phyloP scores from a whole-genome alignment of 257 asterid genomes.

The Knoxia roxburghii region DNA sequence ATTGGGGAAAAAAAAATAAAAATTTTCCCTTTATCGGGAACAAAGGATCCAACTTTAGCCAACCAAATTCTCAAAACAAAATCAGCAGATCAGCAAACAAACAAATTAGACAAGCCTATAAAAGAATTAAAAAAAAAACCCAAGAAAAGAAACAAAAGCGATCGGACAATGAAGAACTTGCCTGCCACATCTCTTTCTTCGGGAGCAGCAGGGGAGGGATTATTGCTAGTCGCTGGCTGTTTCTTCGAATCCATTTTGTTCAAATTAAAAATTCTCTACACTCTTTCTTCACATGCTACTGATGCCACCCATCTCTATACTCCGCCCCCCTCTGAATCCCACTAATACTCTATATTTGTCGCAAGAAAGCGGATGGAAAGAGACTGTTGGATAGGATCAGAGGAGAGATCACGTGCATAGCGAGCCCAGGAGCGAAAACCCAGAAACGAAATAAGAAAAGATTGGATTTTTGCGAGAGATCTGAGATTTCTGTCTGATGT shows the following conservation, averaged over 20 bases:
- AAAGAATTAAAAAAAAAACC: not conserved
- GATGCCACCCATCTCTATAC: slow-evolving; percentile 9
- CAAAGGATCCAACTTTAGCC: not conserved
- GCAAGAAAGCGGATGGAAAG: not conserved
- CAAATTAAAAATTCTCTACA: not conserved
- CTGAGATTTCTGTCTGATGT: slow-evolving; percentile 11
- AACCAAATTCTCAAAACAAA: not conserved
- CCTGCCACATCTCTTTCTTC: slow-evolving; percentile 27
- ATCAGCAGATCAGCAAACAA: slow-evolving; percentile 7
- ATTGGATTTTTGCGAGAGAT: slow-evolving; percentile 21
- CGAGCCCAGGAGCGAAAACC: not conserved
- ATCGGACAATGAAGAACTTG: slow-evolving; percentile 18
- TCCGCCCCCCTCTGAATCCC: not conserved
- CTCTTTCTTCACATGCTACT: slow-evolving; percentile 1
- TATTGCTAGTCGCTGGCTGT: slow-evolving; percentile 10
- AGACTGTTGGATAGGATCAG: slow-evolving; percentile 15
- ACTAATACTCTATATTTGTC: not conserved
- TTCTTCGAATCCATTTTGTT: slow-evolving; percentile 24
- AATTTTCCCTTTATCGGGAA: not conserved
- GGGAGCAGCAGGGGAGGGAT: slow-evolving; percentile 7
- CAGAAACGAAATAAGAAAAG: slow-evolving; percentile 10
- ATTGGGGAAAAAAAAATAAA: not conserved
- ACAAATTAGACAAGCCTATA: not conserved
- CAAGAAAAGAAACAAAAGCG: not conserved
- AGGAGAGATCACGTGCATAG: not conserved